Conservation (phyloP, 1,284 basidiomycete genomes). For the Bondarzewia mesenterica region DNA sequence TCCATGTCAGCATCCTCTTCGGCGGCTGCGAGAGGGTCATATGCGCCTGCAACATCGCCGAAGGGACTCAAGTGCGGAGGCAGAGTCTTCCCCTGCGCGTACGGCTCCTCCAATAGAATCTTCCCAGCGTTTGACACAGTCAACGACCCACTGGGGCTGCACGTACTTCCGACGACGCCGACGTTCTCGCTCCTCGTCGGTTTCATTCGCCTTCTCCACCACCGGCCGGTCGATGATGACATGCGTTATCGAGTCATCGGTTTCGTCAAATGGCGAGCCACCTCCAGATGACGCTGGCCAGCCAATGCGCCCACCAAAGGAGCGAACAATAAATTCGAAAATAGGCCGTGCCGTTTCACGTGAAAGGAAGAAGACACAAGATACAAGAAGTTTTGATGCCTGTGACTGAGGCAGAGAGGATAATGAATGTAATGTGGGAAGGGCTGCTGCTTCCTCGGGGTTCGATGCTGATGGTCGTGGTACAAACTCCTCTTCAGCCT, state of each 20-base stretch:
- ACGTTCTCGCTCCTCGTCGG: conserved; percentile 53
- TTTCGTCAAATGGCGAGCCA: conserved; percentile 73
- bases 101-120: conserved; percentile 81
- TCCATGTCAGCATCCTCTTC: conserved; percentile 28
- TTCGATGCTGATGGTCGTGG: conserved; percentile 56
- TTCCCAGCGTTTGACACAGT: conserved; percentile 88
- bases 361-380: conserved; percentile 92
- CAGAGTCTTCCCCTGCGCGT: conserved; percentile 80
- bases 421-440: conserved; percentile 78
- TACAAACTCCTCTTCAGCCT: conserved; percentile 65
- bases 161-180: conserved; percentile 77
- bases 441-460: conserved; percentile 39
- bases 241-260: conserved; percentile 85
- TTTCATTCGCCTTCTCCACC: conserved; percentile 40
- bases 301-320: conserved; percentile 85
- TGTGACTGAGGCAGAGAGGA: conserved; percentile 46
- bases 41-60: conserved; percentile 75
- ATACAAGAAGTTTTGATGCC: conserved; percentile 65
- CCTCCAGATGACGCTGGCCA: conserved; percentile 84
- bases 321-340: conserved; percentile 92
- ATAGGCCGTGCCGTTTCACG: conserved; percentile 89
- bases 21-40: conserved; percentile 45
- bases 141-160: conserved; percentile 98
- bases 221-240: conserved; percentile 90
- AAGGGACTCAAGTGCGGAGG: conserved; percentile 98